Conservation (phyloP, 2,329 filamentous ascomycete genomes). For the Colletotrichum somersetense region DNA sequence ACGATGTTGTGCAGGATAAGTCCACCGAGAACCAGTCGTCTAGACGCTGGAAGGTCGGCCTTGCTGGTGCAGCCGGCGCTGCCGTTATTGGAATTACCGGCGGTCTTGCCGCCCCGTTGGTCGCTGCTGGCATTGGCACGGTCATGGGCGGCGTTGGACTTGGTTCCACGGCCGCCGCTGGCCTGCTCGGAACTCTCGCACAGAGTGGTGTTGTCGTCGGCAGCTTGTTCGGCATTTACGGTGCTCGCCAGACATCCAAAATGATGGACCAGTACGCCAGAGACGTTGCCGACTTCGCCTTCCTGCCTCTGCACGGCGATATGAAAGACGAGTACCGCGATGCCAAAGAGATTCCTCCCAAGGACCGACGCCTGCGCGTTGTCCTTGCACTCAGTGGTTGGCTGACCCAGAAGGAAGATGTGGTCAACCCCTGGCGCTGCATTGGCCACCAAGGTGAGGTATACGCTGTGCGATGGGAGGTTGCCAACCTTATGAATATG, state of each 20-base stretch:
- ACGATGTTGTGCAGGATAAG: constrained; percentile 50
- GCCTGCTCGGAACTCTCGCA: constrained; percentile 83
- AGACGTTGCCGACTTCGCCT: constrained; percentile 90
- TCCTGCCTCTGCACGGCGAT: constrained; percentile 77
- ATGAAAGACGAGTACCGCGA: constrained; percentile 59
- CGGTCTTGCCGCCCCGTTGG: constrained; percentile 81
- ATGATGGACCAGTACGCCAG: constrained; percentile 90
- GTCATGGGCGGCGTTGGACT: constrained; percentile 83
- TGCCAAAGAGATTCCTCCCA: constrained; percentile 63
- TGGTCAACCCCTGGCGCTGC: constrained; percentile 82
- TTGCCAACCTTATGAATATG: constrained; percentile 80
- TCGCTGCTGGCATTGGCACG: constrained; percentile 82
- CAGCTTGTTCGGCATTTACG: constrained; percentile 91
- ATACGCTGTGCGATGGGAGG: constrained; percentile 88
- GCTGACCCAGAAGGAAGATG: constrained; percentile 78
- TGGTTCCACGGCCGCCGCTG: constrained; percentile 79
- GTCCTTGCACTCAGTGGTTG: constrained; percentile 87
- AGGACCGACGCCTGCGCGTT: constrained; percentile 80
- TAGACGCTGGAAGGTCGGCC: constrained; percentile 79
- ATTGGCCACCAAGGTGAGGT: constrained; percentile 80
- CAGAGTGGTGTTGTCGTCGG: constrained; percentile 85
- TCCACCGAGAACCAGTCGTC: constrained; percentile 73
- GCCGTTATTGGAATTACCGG: constrained; percentile 79
- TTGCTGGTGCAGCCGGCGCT: constrained; percentile 61
- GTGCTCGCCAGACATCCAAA: constrained; percentile 82